A percentile compares a stretch with the other conserved stretches of the same genome.
phyloP scores from a whole-genome alignment of 2,329 filamentous ascomycete species.

The Colletotrichum lentis region DNA sequence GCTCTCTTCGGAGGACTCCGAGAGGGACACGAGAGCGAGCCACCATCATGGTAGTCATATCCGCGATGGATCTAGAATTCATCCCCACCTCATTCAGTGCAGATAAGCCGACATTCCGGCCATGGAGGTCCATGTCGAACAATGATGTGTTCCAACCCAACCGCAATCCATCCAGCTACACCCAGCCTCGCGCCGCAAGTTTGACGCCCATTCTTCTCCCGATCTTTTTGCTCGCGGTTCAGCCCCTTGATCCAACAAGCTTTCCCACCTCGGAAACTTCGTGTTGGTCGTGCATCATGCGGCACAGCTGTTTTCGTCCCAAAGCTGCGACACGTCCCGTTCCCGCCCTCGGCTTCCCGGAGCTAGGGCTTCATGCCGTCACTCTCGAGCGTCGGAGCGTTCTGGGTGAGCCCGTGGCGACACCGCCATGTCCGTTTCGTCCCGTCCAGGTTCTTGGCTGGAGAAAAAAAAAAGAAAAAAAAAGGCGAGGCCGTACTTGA shows the following conservation, averaged over 20 bases:
- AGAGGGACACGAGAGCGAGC: constrained; percentile 6
- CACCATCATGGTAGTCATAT: constrained; percentile 6
- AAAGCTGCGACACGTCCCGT: constrained; percentile 31
- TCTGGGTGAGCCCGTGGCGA: constrained; percentile 6
- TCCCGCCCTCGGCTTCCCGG: constrained; percentile 16
- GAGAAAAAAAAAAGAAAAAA: not conserved
- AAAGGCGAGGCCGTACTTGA: constrained; percentile 12
- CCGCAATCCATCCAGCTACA: constrained; percentile 4
- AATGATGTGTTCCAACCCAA: constrained; percentile 18
- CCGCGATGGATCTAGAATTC: not conserved
- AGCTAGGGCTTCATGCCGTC: constrained; percentile 11
- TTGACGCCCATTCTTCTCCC: not conserved
- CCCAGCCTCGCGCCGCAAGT: constrained; percentile 15
- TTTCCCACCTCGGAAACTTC: constrained; percentile 7
- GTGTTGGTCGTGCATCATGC: constrained; percentile 26
- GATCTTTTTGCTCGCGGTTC: not conserved
- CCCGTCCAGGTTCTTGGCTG: constrained; percentile 1
- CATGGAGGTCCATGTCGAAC: constrained; percentile 32
- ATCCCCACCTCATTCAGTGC: not conserved
- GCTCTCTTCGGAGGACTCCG: not conserved
- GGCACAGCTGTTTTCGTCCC: constrained; percentile 25
- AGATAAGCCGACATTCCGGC: constrained; percentile 8
- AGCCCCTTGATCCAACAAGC: not conserved
- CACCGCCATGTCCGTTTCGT: constrained; percentile 26
- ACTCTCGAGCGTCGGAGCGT: constrained; percentile 14